phyloP scores from a whole-genome alignment of 1,284 basidiomycete genomes.

The Vanrija sp. region DNA sequence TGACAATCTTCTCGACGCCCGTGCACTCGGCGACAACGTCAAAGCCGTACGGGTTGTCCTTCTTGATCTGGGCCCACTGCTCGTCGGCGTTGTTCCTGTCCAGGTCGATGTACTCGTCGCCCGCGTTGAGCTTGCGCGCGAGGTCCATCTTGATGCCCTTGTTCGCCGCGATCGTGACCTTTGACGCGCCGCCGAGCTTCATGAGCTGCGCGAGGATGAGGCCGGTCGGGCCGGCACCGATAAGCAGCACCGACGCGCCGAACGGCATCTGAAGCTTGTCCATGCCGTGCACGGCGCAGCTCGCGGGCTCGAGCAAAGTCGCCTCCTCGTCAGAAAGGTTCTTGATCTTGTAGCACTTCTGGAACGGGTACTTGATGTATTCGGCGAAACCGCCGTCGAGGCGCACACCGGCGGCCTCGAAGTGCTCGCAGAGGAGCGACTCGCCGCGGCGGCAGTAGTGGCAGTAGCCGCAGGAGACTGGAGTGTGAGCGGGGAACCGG shows the following conservation, averaged over 20 bases:
- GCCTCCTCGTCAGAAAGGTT: constrained; percentile 84
- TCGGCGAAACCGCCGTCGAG: constrained; percentile 79
- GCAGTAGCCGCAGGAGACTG: constrained; percentile 60
- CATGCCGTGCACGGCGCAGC: constrained; percentile 81
- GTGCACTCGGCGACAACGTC: constrained; percentile 86
- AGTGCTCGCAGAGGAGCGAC: constrained; percentile 70
- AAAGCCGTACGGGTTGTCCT: constrained; percentile 76
- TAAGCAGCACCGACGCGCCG: constrained; percentile 70
- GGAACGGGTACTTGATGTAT: constrained; percentile 64
- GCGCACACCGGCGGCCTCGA: constrained; percentile 69
- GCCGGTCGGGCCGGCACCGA: constrained; percentile 63
- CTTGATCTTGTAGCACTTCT: constrained; percentile 76
- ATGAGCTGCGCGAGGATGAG: constrained; percentile 80
- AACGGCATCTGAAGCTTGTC: constrained; percentile 75
- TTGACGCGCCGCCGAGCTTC: constrained; percentile 72
- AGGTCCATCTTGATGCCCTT: constrained; percentile 81
- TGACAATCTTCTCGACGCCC: constrained; percentile 72
- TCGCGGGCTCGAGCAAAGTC: constrained; percentile 79
- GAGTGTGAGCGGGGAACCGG: not conserved
- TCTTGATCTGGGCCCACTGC: constrained; percentile 73
- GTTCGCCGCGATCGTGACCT: constrained; percentile 74
- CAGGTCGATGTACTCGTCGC: constrained; percentile 76
- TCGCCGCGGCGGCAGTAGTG: constrained; percentile 78
- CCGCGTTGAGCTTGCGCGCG: constrained; percentile 68
- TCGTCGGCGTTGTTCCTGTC: constrained; percentile 68